phyloP scores from a whole-genome alignment of 1,139 yeast species.

The Taphrina flavorubra region DNA sequence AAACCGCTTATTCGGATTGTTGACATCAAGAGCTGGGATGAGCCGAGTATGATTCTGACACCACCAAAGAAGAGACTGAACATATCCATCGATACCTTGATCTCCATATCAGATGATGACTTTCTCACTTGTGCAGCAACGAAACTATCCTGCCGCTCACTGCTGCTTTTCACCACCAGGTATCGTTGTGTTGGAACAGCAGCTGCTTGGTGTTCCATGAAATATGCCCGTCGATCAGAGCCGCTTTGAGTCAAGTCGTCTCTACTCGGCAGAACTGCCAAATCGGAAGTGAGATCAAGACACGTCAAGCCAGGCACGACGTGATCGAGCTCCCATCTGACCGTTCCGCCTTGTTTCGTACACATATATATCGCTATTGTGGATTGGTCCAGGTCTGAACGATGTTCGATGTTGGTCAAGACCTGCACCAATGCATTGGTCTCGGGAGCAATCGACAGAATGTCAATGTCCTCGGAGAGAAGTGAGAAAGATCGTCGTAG shows the following conservation, averaged over 20 bases:
- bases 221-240: conserved; percentile 8
- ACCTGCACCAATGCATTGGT: neutral
- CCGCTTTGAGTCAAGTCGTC: conserved; percentile 18
- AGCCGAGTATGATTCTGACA: conserved; percentile 50
- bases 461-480: neutral
- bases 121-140: conserved; percentile 45
- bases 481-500: conserved; percentile 1
- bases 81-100: conserved; percentile 56
- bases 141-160: neutral
- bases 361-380: neutral
- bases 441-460: neutral
- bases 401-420: conserved; percentile 4
- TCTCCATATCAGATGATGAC: conserved; percentile 46
- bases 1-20: conserved; percentile 59
- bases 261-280: conserved; percentile 13
- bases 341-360: neutral
- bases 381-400: neutral
- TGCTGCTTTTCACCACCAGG: neutral
- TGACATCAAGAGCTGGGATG: conserved; percentile 54
- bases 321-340: neutral
- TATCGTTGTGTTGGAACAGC: neutral
- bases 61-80: conserved; percentile 53
- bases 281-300: neutral
- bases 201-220: conserved; percentile 3
- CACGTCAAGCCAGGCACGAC: conserved; percentile 3